Base-by-base conservation (phyloP, 2,329 filamentous ascomycete genomes). In the Diaporthe velutina region DNA sequence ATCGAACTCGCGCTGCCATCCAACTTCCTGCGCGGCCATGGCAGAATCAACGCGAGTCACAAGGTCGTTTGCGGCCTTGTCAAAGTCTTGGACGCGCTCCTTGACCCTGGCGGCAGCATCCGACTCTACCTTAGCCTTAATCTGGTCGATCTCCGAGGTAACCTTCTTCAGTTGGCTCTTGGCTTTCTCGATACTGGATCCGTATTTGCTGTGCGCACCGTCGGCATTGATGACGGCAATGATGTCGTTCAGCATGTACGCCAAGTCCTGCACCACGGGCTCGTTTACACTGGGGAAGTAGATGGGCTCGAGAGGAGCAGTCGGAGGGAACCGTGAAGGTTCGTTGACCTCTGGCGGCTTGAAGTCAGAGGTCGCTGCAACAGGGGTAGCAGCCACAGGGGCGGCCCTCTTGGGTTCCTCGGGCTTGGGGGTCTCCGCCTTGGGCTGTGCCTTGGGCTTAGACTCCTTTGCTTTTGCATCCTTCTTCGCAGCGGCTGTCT, bases 181-280 rank as follows among this genome's bases (percentile, higher is more conserved):
- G 77, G 96, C 96, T 87, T 97, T 96, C 79, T 90, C 87, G 74
- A 99, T 92, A 1, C 95, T 93, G 3, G 90, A 89, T 70, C 91
- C 92, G 85, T 97, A 98, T 83, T 93, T 95, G 78, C 89, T 89
- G 77, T 93, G 91, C 74, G 94, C 91, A 76, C 93, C 91, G 82
- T 98, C 96, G 74, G 94, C 94, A 83, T 98, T 98, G 82, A 98
- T 93, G 61, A 97, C 95, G 12, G 94, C 92, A 81, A 99, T 98
- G 80, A 99, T 93, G 83, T 98, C 95, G 85, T 99, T 99, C 79
- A 99, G 90, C 86, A 98, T 96, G 86, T 95, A 96, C 75, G 98
- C 95, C 8, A 99, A 88, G 80, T 98, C 95, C 84, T 98, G 95
- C 30, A 98, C 94, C 48, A 98, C 90, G 38, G 95, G 94, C 82